phyloP scores from a whole-genome alignment of 1,284 basidiomycete species.

The Ustilago esculenta region DNA sequence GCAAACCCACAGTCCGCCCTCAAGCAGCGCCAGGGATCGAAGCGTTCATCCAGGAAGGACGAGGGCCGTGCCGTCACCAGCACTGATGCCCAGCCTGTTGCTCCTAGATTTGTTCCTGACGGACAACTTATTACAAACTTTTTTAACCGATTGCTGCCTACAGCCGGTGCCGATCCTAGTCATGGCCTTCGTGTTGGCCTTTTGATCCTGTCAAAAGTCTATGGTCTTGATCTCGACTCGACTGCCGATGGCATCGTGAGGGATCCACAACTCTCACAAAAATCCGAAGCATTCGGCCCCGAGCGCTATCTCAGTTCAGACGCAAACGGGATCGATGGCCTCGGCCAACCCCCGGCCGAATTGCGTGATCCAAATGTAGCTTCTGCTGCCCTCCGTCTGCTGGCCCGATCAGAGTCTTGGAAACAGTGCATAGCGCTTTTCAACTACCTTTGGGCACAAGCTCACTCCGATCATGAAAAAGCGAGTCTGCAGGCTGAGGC shows the following conservation, averaged over 20 bases:
- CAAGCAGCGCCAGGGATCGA: neutral
- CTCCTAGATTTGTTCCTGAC: conserved; percentile 27
- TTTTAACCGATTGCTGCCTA: neutral
- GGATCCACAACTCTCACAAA: conserved; percentile 3
- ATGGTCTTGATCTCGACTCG: conserved; percentile 28
- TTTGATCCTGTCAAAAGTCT: conserved; percentile 12
- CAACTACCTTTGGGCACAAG: conserved; percentile 38
- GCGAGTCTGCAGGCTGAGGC: neutral
- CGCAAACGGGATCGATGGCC: neutral
- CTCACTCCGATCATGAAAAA: conserved; percentile 5
- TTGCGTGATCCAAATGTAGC: conserved; percentile 5
- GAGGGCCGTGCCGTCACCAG: neutral
- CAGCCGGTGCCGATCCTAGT: neutral
- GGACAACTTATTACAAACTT: conserved; percentile 13
- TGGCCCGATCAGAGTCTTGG: neutral
- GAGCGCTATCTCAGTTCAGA: conserved; percentile 12
- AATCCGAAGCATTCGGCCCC: neutral
- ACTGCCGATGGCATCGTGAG: conserved; percentile 26
- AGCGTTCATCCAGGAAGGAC: neutral
- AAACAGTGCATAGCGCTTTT: conserved; percentile 21
- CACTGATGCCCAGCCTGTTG: neutral
- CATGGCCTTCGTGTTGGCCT: conserved; percentile 3
- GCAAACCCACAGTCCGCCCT: neutral
- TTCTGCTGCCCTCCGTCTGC: neutral
- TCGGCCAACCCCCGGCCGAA: neutral